Base-by-base conservation (phyloP, 2,329 filamentous ascomycete species). In the Penicillium italicum region DNA sequence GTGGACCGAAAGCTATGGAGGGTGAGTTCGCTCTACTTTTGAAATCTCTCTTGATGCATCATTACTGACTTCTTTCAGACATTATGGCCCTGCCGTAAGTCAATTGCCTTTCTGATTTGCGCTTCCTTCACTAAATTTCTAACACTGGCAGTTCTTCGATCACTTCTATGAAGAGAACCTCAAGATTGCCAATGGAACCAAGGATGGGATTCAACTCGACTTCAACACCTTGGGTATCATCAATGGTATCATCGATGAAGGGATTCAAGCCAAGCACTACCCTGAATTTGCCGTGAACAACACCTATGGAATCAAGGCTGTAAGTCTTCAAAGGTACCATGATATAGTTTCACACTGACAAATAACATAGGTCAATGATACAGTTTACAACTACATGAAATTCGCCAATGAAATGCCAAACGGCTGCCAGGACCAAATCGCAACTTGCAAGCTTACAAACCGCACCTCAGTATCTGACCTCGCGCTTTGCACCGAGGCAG, bases 401-500 rank as follows among this genome's bases (percentile, higher is more conserved):
- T 82, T 83, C 42, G 80, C 80, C n/a, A 75, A 77, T 51, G 70
- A 71, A 71, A 91, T 81, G 82, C 86, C 86, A 24, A 85, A 70
- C 52, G 81, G 81, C 22, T 83, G 81, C 59, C 73, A 79, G 38
- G 74, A 86, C 58, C 85, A 90, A 72, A 83, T 90, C 46, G 83
- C 84, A 2, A 85, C 83, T 66, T 89, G 91, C 66, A 79, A 78
- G 26, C 75, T 80, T 8, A 83, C 80, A 9, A 86, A 90, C 63
- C 81, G 82, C 30, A 68, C 70, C 16, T 85, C 85, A 7, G 66
- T 85, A 22, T 73, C 83, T 22, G 75, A 75, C 50, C 69, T 72
- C 45, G 68, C 76, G 8, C 62, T 80, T 18, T 89, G 86, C 69
- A 72, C 76, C 4, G 74, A 81, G 53, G 85, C 86, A 2, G 72